phyloP scores from a whole-genome alignment of 2,329 filamentous ascomycete species.

The Neofusicoccum kwambonambiense region DNA sequence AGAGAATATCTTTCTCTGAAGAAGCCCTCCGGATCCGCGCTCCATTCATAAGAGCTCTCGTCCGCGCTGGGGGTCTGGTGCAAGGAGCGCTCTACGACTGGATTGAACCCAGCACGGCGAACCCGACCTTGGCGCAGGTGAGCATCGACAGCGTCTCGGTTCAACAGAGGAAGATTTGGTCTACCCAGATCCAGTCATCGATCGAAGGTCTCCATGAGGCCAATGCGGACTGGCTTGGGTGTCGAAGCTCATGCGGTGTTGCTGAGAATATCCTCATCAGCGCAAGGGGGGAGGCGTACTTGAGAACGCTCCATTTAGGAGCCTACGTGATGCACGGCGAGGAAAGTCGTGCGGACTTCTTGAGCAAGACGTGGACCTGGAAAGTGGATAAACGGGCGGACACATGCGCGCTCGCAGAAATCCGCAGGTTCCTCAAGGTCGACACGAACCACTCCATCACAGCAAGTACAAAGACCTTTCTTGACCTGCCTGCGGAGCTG shows the following conservation, averaged over 20 bases:
- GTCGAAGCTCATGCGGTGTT: background rate
- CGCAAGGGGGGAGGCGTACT: background rate
- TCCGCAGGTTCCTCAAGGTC: background rate
- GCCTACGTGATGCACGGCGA: background rate
- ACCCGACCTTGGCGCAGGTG: slow-evolving; percentile 3
- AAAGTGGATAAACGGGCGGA: background rate
- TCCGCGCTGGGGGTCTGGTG: background rate
- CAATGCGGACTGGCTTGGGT: background rate
- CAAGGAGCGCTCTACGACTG: slow-evolving; percentile 8
- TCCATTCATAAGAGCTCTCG: background rate
- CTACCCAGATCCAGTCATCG: background rate
- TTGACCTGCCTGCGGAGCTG: background rate
- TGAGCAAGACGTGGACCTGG: background rate
- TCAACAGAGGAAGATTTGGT: background rate
- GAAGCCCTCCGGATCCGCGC: background rate
- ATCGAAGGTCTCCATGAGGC: background rate
- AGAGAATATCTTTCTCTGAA: background rate
- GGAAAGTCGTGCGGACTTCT: background rate
- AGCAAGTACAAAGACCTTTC: background rate
- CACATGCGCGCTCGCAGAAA: background rate
- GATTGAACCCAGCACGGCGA: slow-evolving; percentile 1
- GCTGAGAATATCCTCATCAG: background rate
- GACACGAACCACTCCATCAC: background rate
- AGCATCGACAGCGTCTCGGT: background rate
- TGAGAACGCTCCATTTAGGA: background rate